phyloP scores from a whole-genome alignment of 495 filamentous ascomycete genomes.

The Lepraria neglecta region DNA sequence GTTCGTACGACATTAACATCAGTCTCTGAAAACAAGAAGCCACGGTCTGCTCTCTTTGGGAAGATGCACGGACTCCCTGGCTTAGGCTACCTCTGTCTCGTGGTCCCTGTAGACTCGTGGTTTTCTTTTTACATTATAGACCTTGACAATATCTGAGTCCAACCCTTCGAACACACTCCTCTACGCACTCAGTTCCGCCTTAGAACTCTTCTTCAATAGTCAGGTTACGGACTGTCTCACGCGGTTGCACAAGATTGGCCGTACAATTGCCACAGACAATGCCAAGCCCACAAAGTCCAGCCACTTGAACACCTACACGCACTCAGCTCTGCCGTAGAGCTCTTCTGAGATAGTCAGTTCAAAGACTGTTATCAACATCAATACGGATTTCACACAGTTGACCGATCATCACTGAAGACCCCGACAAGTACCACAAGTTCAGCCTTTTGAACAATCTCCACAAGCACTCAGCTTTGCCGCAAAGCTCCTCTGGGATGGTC shows the following conservation, averaged over 20 bases:
- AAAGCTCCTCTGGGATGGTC: background rate
- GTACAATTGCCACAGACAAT: too few relatives aligned
- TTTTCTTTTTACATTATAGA: background rate
- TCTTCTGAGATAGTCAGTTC: background rate
- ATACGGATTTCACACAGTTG: too few relatives aligned
- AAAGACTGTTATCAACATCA: background rate
- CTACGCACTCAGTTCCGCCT: too few relatives aligned
- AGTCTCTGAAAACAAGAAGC: too few relatives aligned
- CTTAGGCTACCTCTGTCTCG: background rate
- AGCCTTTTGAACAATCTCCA: background rate
- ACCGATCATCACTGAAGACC: background rate
- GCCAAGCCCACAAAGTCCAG: too few relatives aligned
- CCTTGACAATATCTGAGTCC: background rate
- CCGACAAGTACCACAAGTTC: background rate
- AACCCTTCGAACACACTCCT: too few relatives aligned
- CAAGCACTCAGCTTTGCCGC: background rate
- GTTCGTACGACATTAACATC: background rate
- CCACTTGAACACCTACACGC: too few relatives aligned
- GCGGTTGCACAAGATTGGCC: too few relatives aligned
- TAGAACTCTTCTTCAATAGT: too few relatives aligned
- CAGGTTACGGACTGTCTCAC: too few relatives aligned
- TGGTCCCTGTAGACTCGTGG: background rate
- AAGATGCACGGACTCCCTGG: background rate
- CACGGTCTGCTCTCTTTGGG: background rate
- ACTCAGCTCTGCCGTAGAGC: too few relatives aligned